Evolutionary conservation across 768 basidiomycete genomes (phyloP).

Genomic region (Leccinum sublutescens): DNA sequence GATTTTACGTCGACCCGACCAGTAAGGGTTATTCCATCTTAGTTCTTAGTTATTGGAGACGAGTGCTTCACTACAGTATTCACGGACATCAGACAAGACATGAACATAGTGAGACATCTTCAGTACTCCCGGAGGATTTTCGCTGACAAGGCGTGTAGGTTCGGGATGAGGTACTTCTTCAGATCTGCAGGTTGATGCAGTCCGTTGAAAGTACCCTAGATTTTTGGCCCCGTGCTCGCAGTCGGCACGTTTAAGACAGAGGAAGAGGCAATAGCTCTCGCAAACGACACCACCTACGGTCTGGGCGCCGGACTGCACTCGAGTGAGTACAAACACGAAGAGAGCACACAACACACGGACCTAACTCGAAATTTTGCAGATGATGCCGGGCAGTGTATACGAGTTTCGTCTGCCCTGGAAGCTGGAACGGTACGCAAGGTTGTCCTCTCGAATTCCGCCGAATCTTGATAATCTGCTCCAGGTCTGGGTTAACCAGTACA

Average conservation of each 20-base stretch:
- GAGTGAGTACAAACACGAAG: slow-evolving; percentile 47
- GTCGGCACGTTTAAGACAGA: slow-evolving; percentile 84
- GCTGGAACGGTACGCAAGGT: slow-evolving; percentile 72
- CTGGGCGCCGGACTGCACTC: slow-evolving; percentile 91
- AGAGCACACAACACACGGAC: neutral
- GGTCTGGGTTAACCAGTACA: slow-evolving; percentile 95
- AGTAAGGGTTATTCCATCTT: slow-evolving; percentile 45
- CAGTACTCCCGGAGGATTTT: neutral
- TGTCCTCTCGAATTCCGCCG: neutral
- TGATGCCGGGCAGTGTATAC: slow-evolving; percentile 87
- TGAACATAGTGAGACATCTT: slow-evolving; percentile 74
- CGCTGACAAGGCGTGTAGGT: slow-evolving; percentile 31
- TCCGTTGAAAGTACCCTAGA: slow-evolving; percentile 43
- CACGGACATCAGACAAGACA: slow-evolving; percentile 70
- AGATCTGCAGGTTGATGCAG: slow-evolving; percentile 7
- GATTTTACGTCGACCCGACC: slow-evolving; percentile 89
- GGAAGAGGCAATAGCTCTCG: slow-evolving; percentile 78
- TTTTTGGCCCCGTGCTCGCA: slow-evolving; percentile 91
- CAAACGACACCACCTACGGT: slow-evolving; percentile 89
- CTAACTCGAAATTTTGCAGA: slow-evolving; percentile 35
- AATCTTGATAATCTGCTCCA: slow-evolving; percentile 27
- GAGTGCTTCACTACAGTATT: slow-evolving; percentile 55
- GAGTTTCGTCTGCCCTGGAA: slow-evolving; percentile 81
- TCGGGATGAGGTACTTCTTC: slow-evolving; percentile 29
- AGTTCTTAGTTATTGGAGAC: slow-evolving; percentile 4